Percentiles rank a stretch among this genome's conserved stretches.
phyloP scores from a whole-genome alignment of 768 basidiomycete genomes.

The Kwoniella bestiolae region DNA sequence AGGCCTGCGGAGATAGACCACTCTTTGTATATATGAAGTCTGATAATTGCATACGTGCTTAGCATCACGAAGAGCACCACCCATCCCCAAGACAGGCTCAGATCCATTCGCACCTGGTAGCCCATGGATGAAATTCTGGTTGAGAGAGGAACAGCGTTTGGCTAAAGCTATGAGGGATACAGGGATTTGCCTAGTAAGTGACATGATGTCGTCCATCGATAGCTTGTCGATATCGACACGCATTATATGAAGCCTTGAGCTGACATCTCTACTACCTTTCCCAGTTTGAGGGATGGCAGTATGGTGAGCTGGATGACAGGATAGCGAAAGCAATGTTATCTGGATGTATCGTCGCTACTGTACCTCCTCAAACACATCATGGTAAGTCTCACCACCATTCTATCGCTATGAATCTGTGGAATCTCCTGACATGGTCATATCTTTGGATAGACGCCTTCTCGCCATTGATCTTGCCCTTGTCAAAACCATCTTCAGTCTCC shows the following conservation, averaged over 20 bases:
- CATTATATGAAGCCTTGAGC: too few species aligned
- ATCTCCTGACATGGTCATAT: background rate
- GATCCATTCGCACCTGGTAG: slow-evolving; percentile 17
- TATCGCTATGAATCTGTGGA: background rate
- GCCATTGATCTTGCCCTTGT: slow-evolving; percentile 26
- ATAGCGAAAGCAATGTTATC: slow-evolving; percentile 36
- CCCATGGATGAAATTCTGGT: slow-evolving; percentile 17
- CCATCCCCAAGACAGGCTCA: background rate
- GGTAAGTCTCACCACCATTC: slow-evolving; percentile 18
- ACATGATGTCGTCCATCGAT: background rate
- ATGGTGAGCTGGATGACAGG: slow-evolving; percentile 21
- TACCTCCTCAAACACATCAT: slow-evolving; percentile 24
- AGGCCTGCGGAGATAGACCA: background rate
- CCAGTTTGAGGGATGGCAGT: slow-evolving; percentile 32
- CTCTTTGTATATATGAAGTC: too few species aligned
- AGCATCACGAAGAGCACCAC: slow-evolving; percentile 12
- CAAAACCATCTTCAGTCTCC: background rate
- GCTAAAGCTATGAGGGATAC: slow-evolving; percentile 24
- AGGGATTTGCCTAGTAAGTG: slow-evolving; percentile 19
- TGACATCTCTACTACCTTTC: background rate
- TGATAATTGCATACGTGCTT: background rate
- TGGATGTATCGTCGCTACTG: slow-evolving; percentile 37
- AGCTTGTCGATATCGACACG: too few species aligned
- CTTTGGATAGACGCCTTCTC: slow-evolving; percentile 19
- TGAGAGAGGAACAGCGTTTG: slow-evolving; percentile 12